phyloP scores from a whole-genome alignment of 2,329 filamentous ascomycete species.

The Ophiosphaerella herpotricha region DNA sequence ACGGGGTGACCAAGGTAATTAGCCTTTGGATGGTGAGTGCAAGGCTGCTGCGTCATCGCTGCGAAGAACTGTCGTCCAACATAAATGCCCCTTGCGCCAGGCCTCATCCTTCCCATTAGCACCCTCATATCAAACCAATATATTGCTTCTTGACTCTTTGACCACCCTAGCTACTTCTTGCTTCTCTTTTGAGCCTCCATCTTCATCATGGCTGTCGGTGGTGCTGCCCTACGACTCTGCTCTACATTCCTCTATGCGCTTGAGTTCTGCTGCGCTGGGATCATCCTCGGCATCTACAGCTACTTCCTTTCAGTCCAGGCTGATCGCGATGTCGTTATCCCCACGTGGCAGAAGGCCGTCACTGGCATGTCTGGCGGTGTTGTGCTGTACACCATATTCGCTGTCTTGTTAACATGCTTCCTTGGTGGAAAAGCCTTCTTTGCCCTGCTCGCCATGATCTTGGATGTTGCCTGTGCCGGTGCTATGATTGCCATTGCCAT shows the following conservation, averaged over 20 bases:
- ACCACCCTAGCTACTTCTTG: not conserved
- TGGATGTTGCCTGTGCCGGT: constrained; percentile 77
- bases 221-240: constrained; percentile 68
- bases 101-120: not conserved
- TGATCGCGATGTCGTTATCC: constrained; percentile 67
- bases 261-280: constrained; percentile 71
- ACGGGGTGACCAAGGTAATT: not conserved
- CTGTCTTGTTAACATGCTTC: constrained; percentile 76
- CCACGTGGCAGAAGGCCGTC: constrained; percentile 71
- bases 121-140: not conserved
- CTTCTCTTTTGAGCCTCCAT: not conserved
- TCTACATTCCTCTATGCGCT: constrained; percentile 75
- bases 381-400: constrained; percentile 73
- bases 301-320: constrained; percentile 80
- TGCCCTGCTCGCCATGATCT: constrained; percentile 71
- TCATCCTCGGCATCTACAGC: constrained; percentile 76
- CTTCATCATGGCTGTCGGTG: constrained; percentile 60
- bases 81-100: constrained; percentile 1
- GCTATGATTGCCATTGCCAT: constrained; percentile 82
- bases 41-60: constrained; percentile 2
- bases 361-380: constrained; percentile 73
- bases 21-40: not conserved
- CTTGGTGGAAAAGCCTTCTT: constrained; percentile 74
- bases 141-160: not conserved
- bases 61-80: not conserved